Conservation (phyloP, 2,329 filamentous ascomycete species). For the Camptophora hylomeconis region DNA sequence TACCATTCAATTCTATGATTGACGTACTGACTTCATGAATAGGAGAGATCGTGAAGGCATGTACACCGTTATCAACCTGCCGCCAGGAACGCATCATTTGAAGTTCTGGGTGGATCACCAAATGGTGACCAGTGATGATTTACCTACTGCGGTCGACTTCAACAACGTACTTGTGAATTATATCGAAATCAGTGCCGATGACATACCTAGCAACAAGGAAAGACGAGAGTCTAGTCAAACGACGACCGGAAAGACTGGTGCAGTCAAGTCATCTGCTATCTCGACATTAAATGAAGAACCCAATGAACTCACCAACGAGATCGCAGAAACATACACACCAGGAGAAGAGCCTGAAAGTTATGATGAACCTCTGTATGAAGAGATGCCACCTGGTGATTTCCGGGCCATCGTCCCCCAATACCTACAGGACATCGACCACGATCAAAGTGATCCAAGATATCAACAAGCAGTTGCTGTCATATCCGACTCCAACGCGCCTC, state of each 20-base stretch:
- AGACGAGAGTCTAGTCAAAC: slow-evolving; percentile 24
- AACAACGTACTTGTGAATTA: slow-evolving; percentile 98
- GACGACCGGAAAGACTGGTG: slow-evolving; percentile 21
- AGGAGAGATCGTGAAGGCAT: slow-evolving; percentile 46
- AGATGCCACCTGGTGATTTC: slow-evolving; percentile 47
- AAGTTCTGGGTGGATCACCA: slow-evolving; percentile 91
- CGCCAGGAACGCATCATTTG: slow-evolving; percentile 89
- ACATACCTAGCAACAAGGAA: slow-evolving; percentile 31
- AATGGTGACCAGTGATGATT: slow-evolving; percentile 74
- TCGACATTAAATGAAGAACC: slow-evolving; percentile 13
- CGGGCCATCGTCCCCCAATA: slow-evolving; percentile 68
- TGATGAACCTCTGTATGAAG: slow-evolving; percentile 36
- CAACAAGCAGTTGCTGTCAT: slow-evolving; percentile 62
- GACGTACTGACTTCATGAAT: no score
- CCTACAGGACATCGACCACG: slow-evolving; percentile 71
- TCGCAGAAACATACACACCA: slow-evolving; percentile 18
- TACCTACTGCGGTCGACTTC: slow-evolving; percentile 93
- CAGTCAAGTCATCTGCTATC: slow-evolving; percentile 14
- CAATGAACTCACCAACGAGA: slow-evolving; percentile 12
- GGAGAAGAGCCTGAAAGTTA: slow-evolving; percentile 25
- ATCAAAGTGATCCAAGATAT: slow-evolving; percentile 64
- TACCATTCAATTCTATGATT: no score
- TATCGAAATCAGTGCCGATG: slow-evolving; percentile 77
- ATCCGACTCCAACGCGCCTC: slow-evolving; percentile 68
- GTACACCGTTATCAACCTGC: slow-evolving; percentile 66